A percentile compares a stretch with the other conserved stretches of the same genome.
phyloP scores from a whole-genome alignment of 768 basidiomycete species.

The Amanita pseudoporphyria region DNA sequence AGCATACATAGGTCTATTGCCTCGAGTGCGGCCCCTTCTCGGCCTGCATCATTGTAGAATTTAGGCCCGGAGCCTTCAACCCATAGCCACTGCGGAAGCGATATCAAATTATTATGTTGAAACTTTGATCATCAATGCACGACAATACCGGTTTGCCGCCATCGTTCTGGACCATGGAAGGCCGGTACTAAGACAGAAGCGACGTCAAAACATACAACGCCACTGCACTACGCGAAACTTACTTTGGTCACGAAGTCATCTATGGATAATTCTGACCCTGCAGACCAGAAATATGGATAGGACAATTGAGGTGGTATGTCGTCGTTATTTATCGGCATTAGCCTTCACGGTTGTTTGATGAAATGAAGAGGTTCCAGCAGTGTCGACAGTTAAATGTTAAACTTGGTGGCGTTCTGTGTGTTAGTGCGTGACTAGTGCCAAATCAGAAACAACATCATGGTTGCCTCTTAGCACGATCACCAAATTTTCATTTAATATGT shows the following conservation, averaged over 20 bases:
- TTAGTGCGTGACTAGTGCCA: not conserved
- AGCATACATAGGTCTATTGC: constrained; percentile 35
- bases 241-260: constrained; percentile 51
- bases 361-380: not conserved
- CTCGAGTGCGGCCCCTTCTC: constrained; percentile 32
- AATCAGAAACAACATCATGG: not conserved
- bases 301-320: constrained; percentile 25
- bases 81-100: constrained; percentile 55
- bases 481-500: too few relatives aligned
- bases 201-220: not conserved
- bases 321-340: constrained; percentile 23
- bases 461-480: too few relatives aligned
- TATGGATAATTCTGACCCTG: constrained; percentile 30
- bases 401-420: not conserved
- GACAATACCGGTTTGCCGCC: constrained; percentile 55
- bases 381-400: not conserved
- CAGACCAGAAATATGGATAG: constrained; percentile 47
- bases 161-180: constrained; percentile 72
- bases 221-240: not conserved
- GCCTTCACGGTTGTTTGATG: too few relatives aligned
- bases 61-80: constrained; percentile 23
- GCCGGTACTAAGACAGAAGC: constrained; percentile 42
- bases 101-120: not conserved
- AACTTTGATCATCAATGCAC: not conserved
- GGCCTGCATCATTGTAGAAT: not conserved